Base-by-base conservation (phyloP, 495 filamentous ascomycete species). In the Penicillium desertorum region DNA sequence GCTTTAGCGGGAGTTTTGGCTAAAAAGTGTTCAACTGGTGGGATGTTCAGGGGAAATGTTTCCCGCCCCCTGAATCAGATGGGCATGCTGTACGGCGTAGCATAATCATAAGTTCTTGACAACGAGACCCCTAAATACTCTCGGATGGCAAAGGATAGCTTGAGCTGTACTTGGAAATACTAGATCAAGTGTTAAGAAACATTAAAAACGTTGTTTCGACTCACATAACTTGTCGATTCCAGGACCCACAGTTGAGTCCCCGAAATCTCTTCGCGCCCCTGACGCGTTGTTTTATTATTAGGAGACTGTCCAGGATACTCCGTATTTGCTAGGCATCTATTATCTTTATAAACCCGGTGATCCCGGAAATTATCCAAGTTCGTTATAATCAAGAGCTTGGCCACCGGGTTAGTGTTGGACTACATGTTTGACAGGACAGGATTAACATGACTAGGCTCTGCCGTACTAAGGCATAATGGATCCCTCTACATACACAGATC, bases 401-500 rank as follows among this genome's bases (percentile, higher is more conserved):
- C 41, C 23, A 25, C 53, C 53, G 44, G 43, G 43, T 55, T 19
- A 25, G 32, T 53, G 9, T 42, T 25, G 30, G 12, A 47, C 10
- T 27, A 11, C 22, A 52, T 9, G 34, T 41, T 32, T 10, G 23
- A 29, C 8, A 19, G 51, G 23, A 29, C 16, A 29, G 17, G 10
- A 53, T 43, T 53, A 27, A 44, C 51, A 22, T 12, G 11, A 39
- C 25, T 45, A 48, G 19, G 20, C 42, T 37, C 52, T 39, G 46
- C 17, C 12, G 3, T 51, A 27, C 7, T 25, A 19, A 51, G 30
- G 1, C 36, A 58, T 43, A 53, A 72, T 71, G 69, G 74, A 74
- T 62, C 71, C 71, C 3, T 43, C 65, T 32, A 69, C 67, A n/a
- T 76, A 70, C 46, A 64, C 78, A 47, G 75, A 77, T 65, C 79